These are phyloP conservation scores for Fistulina hepatica DNA, from an alignment of 1,284 basidiomycete species.

Conservation along the genomic window DNA sequence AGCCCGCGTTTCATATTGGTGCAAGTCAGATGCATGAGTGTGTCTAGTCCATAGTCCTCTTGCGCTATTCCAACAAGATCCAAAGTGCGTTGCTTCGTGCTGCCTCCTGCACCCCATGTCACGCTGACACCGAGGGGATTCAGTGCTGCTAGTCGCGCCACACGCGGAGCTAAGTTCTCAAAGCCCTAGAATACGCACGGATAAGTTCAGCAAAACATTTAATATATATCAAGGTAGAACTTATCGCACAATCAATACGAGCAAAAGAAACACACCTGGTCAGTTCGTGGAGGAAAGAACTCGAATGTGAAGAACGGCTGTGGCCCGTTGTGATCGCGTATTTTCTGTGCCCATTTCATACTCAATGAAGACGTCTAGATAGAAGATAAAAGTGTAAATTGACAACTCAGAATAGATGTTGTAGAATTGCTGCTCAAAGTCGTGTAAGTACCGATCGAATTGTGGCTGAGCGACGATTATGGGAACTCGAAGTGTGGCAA, in stretches of 20 bases:
- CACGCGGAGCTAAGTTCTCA: conserved; percentile 76
- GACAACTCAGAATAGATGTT: no score
- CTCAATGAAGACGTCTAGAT: no score
- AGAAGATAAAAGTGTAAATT: no score
- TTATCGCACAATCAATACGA: conserved; percentile 10
- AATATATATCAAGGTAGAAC: no score
- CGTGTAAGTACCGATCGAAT: no score
- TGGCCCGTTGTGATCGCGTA: conserved; percentile 30
- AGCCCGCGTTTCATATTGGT: conserved; percentile 91
- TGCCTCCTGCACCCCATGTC: conserved; percentile 97
- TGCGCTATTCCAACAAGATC: conserved; percentile 74
- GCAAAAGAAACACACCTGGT: conserved; percentile 43
- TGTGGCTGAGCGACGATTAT: no score
- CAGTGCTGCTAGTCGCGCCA: conserved; percentile 58
- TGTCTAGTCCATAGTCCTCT: conserved; percentile 64
- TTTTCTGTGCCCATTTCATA: conserved; percentile 67
- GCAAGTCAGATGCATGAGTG: conserved; percentile 92
- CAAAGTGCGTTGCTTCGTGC: conserved; percentile 79
- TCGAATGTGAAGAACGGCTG: conserved; percentile 81
- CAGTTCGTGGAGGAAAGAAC: conserved; percentile 93
- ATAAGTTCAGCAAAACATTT: no score
- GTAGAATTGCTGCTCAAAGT: no score
- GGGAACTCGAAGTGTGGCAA: no score
- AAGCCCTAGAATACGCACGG: conserved; percentile 59
- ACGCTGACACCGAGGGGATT: conserved; percentile 77